Conservation (phyloP, 2,329 filamentous ascomycete species). For the Colletotrichum trifolii region DNA sequence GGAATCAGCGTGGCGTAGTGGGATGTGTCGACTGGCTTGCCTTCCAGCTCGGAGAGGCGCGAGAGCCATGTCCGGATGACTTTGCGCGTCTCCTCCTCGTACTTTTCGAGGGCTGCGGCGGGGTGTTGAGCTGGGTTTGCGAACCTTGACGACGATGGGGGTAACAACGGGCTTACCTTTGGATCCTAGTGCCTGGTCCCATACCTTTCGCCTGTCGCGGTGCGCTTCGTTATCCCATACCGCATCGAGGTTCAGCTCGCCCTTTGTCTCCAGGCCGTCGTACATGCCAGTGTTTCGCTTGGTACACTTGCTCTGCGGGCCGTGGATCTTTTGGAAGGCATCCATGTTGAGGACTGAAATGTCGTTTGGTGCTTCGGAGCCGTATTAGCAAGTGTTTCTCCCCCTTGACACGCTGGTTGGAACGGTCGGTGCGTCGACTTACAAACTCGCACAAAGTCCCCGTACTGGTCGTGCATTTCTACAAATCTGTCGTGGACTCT, state of each 20-base stretch:
- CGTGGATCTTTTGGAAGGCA: conserved; percentile 39
- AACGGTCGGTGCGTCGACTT: background rate
- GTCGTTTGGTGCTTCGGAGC: conserved; percentile 38
- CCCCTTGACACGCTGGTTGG: background rate
- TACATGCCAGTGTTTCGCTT: conserved; percentile 39
- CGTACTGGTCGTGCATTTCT: conserved; percentile 29
- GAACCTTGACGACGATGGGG: background rate
- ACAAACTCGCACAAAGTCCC: conserved; percentile 39
- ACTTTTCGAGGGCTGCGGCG: conserved; percentile 34
- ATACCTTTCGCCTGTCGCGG: conserved; percentile 41
- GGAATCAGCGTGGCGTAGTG: conserved; percentile 42
- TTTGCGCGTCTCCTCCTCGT: conserved; percentile 39
- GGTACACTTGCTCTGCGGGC: conserved; percentile 36
- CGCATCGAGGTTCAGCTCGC: conserved; percentile 40
- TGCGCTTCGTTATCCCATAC: conserved; percentile 39
- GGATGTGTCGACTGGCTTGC: conserved; percentile 39
- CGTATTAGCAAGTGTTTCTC: background rate
- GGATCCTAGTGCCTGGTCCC: conserved; percentile 41
- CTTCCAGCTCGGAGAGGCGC: conserved; percentile 36
- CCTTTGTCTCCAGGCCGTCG: conserved; percentile 31
- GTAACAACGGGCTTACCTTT: conserved; percentile 27
- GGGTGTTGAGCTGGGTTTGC: background rate
- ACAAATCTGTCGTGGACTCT: conserved; percentile 20
- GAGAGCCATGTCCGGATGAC: conserved; percentile 39
- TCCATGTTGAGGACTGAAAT: conserved; percentile 37